Conservation (phyloP, 2,329 filamentous ascomycete species). For the Aspergillus oerlinghausenensis region DNA sequence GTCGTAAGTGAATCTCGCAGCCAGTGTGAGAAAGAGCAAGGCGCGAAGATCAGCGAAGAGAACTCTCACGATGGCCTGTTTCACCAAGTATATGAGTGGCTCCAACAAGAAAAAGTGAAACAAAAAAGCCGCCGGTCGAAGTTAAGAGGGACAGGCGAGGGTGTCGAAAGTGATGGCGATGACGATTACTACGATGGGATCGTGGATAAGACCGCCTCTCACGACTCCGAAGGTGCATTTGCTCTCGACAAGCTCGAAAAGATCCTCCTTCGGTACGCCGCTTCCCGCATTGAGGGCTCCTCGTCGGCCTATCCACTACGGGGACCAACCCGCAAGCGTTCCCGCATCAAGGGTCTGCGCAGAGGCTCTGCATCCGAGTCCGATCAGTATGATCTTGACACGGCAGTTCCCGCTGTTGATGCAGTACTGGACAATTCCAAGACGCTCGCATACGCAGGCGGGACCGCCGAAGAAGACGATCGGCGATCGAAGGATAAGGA, state of each 20-base stretch:
- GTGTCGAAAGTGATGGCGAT: constrained; percentile 33
- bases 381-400: constrained; percentile 76
- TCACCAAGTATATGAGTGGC: constrained; percentile 75
- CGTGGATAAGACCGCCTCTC: constrained; percentile 46
- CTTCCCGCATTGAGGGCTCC: constrained; percentile 25
- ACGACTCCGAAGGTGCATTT: constrained; percentile 63
- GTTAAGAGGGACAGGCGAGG: constrained; percentile 38
- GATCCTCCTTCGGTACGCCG: constrained; percentile 52
- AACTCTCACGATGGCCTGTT: constrained; percentile 47
- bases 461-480: constrained; percentile 42
- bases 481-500: constrained; percentile 64
- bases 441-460: constrained; percentile 70
- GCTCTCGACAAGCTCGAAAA: constrained; percentile 76
- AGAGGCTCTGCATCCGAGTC: constrained; percentile 70
- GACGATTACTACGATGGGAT: constrained; percentile 17
- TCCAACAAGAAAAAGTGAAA: constrained; percentile 72
- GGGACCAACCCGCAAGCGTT: constrained; percentile 33
- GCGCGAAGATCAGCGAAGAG: constrained; percentile 23
- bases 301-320: constrained; percentile 16
- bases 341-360: constrained; percentile 28
- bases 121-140: constrained; percentile 53
- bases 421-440: constrained; percentile 84
- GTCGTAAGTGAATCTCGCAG: constrained; percentile 18
- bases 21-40: constrained; percentile 23
- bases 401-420: constrained; percentile 79